Evolutionary conservation across 805 yeast genomes (phyloP).

Genomic region (Crinitomyces ghanaensis): DNA sequence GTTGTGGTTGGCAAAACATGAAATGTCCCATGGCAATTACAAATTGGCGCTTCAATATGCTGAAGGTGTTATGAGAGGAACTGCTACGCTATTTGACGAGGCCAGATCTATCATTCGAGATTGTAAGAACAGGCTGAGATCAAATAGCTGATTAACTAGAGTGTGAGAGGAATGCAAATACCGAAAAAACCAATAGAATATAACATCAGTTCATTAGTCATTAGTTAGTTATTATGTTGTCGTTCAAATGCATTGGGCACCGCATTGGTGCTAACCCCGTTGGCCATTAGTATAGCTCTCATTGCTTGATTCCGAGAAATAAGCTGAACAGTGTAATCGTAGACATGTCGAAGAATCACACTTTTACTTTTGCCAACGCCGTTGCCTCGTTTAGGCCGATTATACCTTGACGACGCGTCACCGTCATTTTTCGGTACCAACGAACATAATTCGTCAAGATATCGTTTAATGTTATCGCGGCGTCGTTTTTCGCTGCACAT

Average conservation of each 20-base stretch:
- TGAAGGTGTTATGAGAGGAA: conserved; percentile 54
- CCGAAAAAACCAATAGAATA: no score
- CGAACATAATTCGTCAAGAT: conserved; percentile 27
- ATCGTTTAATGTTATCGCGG: conserved; percentile 28
- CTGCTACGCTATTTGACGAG: conserved; percentile 81
- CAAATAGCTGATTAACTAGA: no score
- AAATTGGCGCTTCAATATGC: conserved; percentile 65
- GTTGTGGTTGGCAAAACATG: conserved; percentile 73
- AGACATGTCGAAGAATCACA: conserved; percentile 18
- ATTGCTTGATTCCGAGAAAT: conserved; percentile 19
- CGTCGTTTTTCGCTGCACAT: conserved; percentile 30
- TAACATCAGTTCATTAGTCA: no score
- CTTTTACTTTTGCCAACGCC: conserved; percentile 18
- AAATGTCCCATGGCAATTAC: conserved; percentile 44
- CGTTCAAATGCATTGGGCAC: no score
- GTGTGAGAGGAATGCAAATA: no score
- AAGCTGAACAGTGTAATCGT: conserved; percentile 17
- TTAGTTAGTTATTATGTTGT: no score
- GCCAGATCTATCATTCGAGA: conserved; percentile 59
- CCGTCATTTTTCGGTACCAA: conserved; percentile 24
- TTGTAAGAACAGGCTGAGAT: no score
- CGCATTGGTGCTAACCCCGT: conserved; percentile 18
- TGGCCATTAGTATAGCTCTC: conserved; percentile 13
- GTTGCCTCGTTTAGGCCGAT: conserved; percentile 7
- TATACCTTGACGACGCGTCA: conserved; percentile 6